Conservation (phyloP, 139 green algal genomes). For the Mesostigma viride region DNA sequence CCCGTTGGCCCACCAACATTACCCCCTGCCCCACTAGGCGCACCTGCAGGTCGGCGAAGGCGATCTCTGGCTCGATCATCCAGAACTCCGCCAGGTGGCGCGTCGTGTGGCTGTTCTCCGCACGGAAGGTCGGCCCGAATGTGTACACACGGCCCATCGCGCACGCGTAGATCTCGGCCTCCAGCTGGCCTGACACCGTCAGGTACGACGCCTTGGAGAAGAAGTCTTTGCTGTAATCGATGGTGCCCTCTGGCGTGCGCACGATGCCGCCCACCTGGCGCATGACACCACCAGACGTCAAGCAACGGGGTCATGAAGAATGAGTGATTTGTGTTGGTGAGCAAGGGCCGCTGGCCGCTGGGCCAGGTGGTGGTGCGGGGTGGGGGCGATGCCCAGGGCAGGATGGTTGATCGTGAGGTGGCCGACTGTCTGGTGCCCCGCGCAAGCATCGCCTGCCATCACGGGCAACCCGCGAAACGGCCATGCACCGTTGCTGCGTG, state of each 20-base stretch:
- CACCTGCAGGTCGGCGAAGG: conserved; percentile 53
- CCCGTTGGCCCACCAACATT: conserved; percentile 24
- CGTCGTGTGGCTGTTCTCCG: conserved; percentile 45
- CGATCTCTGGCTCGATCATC: conserved; percentile 80
- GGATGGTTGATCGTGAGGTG: too few relatives aligned
- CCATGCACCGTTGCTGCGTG: too few relatives aligned
- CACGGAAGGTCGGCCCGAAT: conserved; percentile 43
- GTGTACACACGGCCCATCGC: conserved; percentile 44
- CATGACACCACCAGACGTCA: too few relatives aligned
- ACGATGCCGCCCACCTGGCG: conserved; percentile 19
- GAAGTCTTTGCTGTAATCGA: conserved; percentile 92
- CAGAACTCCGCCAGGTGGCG: conserved; percentile 76
- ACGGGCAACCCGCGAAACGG: too few relatives aligned
- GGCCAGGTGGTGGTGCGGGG: too few relatives aligned
- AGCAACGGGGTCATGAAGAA: too few relatives aligned
- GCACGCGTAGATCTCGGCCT: conserved; percentile 51
- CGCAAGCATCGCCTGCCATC: too few relatives aligned
- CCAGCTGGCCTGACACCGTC: conserved; percentile 81
- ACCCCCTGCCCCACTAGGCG: not conserved
- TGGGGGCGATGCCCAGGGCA: too few relatives aligned
- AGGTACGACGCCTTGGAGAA: conserved; percentile 81
- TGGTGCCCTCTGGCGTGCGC: conserved; percentile 27
- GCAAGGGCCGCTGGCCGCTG: too few relatives aligned
- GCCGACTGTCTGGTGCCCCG: too few relatives aligned
- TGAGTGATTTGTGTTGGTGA: too few relatives aligned